Base-by-base conservation (phyloP, 352 stramenopile species). In the Phytopythium oedochilum region DNA sequence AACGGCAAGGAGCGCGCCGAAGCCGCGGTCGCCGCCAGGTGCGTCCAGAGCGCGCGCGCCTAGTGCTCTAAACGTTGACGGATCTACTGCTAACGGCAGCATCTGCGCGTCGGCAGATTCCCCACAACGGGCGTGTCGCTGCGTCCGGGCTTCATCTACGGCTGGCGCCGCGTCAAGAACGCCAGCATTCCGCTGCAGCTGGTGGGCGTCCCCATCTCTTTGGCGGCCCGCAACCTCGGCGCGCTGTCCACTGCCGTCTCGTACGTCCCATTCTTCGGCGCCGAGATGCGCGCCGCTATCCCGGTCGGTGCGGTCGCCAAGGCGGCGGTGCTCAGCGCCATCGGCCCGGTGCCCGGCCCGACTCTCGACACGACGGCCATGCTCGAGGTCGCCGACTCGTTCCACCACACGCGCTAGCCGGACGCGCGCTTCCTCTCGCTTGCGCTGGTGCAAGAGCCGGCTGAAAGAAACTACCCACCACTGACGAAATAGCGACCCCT, bases 131-230 rank as follows among this genome's bases (percentile, higher is more conserved):
- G 91, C 10, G 85, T 96, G 1, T 88, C 82, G 40, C 63, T 96
- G 29, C 78, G 88, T 36, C 88, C 88, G 22, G 89, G 89, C 26
- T 96, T 97, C 70, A 94, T 97, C 46, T 97, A 96, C 55, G 89
- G 89, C 22, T 75, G 71, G 62, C 73, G 87, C 35, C 81, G 76
- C 43, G 71, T 81, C 10, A 80, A 80, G 23, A 82, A 83, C 42
- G 78, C 68, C 60, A 78, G 76, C 36, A 59, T 90, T 57, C 87
- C 89, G 34, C 61, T 96, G 51, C 86, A 96, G 31, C 57, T 91
- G 22, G 57, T 83, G 22, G 89, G 89, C 12, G 71, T 62, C 4
- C 89, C 89, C 4, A 81, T 96, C 39, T 75, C 68, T 32, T 65
- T 89, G 47, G 48, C 91, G 1, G 75, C 70, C 8, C 78, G 83